A percentile compares a stretch with the other conserved stretches of the same genome.
These are phyloP conservation scores for Fallopia convolvulus DNA, from an alignment of 148 eudicot genomes.

Conservation along the genomic window DNA sequence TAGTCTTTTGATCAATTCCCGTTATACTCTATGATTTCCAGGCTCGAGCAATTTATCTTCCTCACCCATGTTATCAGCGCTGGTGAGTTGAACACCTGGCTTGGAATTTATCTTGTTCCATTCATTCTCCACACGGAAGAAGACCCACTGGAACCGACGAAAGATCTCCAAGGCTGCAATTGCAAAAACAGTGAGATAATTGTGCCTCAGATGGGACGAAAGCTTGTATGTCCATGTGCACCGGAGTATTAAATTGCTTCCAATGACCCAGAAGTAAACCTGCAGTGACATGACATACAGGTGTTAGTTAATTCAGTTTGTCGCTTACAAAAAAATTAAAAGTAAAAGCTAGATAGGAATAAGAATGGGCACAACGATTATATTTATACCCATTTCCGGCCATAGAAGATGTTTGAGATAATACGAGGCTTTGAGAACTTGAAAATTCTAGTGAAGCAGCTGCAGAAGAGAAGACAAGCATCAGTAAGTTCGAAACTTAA, in stretches of 20 bases:
- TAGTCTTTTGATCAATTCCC: not conserved
- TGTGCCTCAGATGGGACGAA: slow-evolving; percentile 95
- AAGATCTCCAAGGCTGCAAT: slow-evolving; percentile 80
- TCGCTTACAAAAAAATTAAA: not conserved
- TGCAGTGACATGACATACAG: slow-evolving; percentile 17
- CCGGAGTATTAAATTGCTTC: slow-evolving; percentile 83
- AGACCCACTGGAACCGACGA: slow-evolving; percentile 91
- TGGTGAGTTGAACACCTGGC: slow-evolving; percentile 43
- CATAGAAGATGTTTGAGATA: slow-evolving; percentile 51
- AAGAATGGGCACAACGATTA: not conserved
- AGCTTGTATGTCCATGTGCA: slow-evolving; percentile 99
- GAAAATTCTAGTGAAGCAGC: slow-evolving; percentile 95
- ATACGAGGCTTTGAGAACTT: slow-evolving; percentile 67
- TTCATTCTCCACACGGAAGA: slow-evolving; percentile 92
- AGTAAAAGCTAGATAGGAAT: not conserved
- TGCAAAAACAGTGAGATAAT: slow-evolving; percentile 69
- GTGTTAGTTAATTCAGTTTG: not conserved
- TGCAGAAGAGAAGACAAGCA: slow-evolving; percentile 21
- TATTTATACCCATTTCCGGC: slow-evolving; percentile 87
- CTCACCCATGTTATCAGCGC: slow-evolving; percentile 43
- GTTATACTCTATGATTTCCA: slow-evolving; percentile 49
- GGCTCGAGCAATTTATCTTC: slow-evolving; percentile 56
- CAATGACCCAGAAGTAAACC: slow-evolving; percentile 83
- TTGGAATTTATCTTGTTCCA: slow-evolving; percentile 78
- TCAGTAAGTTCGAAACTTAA: not conserved